Conservation (phyloP, 2,329 filamentous ascomycete genomes). For the Atkinsonella hypoxylon region DNA sequence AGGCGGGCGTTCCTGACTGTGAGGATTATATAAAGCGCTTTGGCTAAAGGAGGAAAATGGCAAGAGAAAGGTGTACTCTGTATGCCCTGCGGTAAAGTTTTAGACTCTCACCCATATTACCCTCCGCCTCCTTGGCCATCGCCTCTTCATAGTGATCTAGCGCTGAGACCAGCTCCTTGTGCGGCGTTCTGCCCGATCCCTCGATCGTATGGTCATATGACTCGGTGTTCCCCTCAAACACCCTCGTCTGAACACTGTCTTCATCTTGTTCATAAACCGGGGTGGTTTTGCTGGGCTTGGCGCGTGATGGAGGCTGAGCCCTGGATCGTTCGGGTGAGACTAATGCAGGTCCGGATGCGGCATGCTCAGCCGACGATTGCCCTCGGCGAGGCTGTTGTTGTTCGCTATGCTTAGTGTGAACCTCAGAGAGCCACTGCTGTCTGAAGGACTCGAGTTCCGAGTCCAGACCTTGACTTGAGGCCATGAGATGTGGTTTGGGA, state of each 20-base stretch:
- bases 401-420: slow-evolving; percentile 29
- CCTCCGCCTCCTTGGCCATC: slow-evolving; percentile 75
- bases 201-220: slow-evolving; percentile 9
- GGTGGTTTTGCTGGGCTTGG: not conserved
- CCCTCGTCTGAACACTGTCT: slow-evolving; percentile 6
- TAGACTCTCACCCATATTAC: slow-evolving; percentile 80
- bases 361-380: not conserved
- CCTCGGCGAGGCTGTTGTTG: not conserved
- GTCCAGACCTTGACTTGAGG: slow-evolving; percentile 24
- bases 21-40: too few species aligned
- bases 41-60: not conserved
- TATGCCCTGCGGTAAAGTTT: slow-evolving; percentile 84
- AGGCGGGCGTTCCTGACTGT: too few species aligned
- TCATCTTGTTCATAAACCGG: slow-evolving; percentile 7
- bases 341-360: not conserved
- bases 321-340: not conserved
- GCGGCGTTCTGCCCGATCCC: slow-evolving; percentile 5
- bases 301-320: not conserved
- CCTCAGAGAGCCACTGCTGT: slow-evolving; percentile 74
- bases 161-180: slow-evolving; percentile 54
- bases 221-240: slow-evolving; percentile 9
- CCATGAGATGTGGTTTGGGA: slow-evolving; percentile 1
- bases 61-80: slow-evolving; percentile 39
- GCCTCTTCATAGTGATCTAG: slow-evolving; percentile 89
- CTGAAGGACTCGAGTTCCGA: slow-evolving; percentile 79